Conservation (phyloP, 257 asterid species). For the Gentiana dahurica region DNA sequence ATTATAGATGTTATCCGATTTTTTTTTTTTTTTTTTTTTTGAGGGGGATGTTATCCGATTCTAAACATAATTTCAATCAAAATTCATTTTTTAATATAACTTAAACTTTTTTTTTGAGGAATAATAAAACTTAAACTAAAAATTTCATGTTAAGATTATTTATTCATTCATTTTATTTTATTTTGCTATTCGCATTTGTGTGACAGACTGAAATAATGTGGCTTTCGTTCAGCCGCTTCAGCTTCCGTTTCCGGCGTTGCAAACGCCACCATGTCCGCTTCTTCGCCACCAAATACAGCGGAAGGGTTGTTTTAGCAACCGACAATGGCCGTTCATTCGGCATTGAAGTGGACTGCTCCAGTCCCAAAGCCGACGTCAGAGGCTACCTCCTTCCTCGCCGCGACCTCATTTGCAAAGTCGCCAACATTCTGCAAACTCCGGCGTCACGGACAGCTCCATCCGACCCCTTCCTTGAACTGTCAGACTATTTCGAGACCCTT, state of each 20-base stretch:
- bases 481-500: slow-evolving; percentile 40
- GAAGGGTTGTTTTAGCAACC: slow-evolving; percentile 43
- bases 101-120: too few relatives aligned
- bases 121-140: too few relatives aligned
- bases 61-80: too few relatives aligned
- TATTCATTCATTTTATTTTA: too few relatives aligned
- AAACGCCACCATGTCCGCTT: slow-evolving; percentile 29
- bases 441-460: slow-evolving; percentile 27
- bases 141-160: too few relatives aligned
- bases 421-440: slow-evolving; percentile 49
- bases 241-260: slow-evolving; percentile 14
- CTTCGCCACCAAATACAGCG: slow-evolving; percentile 80
- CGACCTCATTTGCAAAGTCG: slow-evolving; percentile 64
- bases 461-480: slow-evolving; percentile 59
- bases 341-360: slow-evolving; percentile 50
- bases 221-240: slow-evolving; percentile 14
- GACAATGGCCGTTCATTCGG: slow-evolving; percentile 57
- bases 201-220: background rate
- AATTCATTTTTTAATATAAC: too few relatives aligned
- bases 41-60: too few relatives aligned
- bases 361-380: slow-evolving; percentile 47
- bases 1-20: too few relatives aligned
- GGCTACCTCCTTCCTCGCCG: slow-evolving; percentile 94
- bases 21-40: too few relatives aligned
- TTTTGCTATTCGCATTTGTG: background rate